Base-by-base conservation (phyloP, 192 early-diverging fungal species). In the Dissophora globulifera region DNA sequence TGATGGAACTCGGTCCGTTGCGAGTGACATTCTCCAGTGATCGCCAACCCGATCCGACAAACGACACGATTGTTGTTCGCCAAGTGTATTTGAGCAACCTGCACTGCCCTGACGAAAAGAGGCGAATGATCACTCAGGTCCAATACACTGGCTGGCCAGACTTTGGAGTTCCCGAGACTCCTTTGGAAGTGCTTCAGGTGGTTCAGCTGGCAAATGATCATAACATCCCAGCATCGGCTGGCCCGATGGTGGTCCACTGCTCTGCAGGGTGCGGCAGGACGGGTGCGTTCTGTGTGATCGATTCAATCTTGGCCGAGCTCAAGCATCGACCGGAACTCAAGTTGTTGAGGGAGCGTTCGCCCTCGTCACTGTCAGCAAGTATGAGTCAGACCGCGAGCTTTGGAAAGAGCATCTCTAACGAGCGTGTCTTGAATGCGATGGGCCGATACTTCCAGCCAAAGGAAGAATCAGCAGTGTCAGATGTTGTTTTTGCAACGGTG, bases 91-190 rank as follows among this genome's bases (percentile, higher is more conserved):
- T 90, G 22, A 52, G 66, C 4, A 50, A 69, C 12, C 4, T 58
- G 50, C 8, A 66, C 41, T 16, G 30, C 5, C 22, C 62, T 46
- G 4, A 79, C 46, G 9, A 52, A 58, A 4, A 55, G 53, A 4
- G 78, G 76, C 55, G 82, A n/a, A 62, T 54, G 3, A 75, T 96
- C 1, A 90, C 91, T 19, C 94, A 95, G 43, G 54, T 98, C 29
- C 96, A 98, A 50, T 98, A 93, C 58, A 71, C 88, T 25, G 91
- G 88, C 0, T 98, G 95, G 95, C 88, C 91, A n/a, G 97, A 99
- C 74, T 94, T 93, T 78, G 88, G 90, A 10, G 89, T 88, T 7
- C 94, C 94, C 0, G 87, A 92, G 22, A 87, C 86, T 11, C 91
- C 92, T 3, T 64, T 89, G 16, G 86, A 88, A 10, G 85, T 93